These are phyloP conservation scores for Amphicarpaea edgeworthii DNA, from an alignment of 306 rosid genomes.

Conservation along the genomic window DNA sequence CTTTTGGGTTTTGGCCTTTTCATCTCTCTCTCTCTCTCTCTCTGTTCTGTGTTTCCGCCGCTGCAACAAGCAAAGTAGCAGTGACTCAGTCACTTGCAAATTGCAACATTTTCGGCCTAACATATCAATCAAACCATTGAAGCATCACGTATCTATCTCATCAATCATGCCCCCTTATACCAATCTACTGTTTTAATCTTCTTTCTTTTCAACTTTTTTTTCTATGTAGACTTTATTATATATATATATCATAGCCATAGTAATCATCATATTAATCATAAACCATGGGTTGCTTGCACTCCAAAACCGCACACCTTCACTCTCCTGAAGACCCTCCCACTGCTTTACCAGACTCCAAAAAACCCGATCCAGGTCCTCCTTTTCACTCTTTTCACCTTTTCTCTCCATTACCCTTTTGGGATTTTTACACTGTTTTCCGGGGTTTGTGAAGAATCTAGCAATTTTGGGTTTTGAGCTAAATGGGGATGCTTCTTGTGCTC, in stretches of 20 bases:
- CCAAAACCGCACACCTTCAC: constrained; percentile 71
- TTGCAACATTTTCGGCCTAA: constrained; percentile 34
- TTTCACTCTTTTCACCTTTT: constrained; percentile 6
- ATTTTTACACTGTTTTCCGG: not conserved
- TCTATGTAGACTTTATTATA: constrained; percentile 38
- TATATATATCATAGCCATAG: not conserved
- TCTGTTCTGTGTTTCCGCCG: constrained; percentile 41
- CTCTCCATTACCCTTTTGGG: not conserved
- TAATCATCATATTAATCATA: not conserved
- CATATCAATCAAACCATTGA: constrained; percentile 18
- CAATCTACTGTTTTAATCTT: not conserved
- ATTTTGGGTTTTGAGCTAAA: not conserved
- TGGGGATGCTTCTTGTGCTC: constrained; percentile 1
- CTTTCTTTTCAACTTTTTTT: constrained; percentile 12
- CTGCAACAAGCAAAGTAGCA: constrained; percentile 48
- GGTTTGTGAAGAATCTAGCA: constrained; percentile 1
- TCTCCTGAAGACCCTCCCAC: constrained; percentile 74
- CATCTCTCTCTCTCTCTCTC: constrained; percentile 20
- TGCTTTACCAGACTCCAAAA: constrained; percentile 57
- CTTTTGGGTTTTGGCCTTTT: constrained; percentile 41
- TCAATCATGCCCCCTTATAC: not conserved
- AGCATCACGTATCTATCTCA: not conserved
- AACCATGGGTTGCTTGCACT: constrained; percentile 72
- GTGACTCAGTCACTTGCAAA: constrained; percentile 44
- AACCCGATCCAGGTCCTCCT: constrained; percentile 68